Evolutionary conservation across 257 asterid genomes (phyloP).

Genomic region (Asclepias syriaca): DNA sequence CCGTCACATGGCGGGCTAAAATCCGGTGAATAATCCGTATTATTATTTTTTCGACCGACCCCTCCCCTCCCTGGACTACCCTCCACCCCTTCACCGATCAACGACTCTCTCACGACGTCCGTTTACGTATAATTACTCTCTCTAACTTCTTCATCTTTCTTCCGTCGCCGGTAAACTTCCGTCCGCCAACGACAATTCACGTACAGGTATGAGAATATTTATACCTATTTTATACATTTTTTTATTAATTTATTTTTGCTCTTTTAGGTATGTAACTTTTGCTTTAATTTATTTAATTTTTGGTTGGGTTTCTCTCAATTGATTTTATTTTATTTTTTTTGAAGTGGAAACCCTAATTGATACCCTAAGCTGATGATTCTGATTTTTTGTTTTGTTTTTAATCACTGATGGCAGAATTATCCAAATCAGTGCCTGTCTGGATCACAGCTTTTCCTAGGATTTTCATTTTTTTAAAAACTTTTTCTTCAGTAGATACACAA

Average conservation of each 20-base stretch:
- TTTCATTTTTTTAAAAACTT: constrained; percentile 8
- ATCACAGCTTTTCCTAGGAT: constrained; percentile 46
- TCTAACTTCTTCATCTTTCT: constrained; percentile 9
- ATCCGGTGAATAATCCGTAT: constrained; percentile 30
- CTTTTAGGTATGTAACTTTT: constrained; percentile 11
- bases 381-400: constrained; percentile 21
- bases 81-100: constrained; percentile 36
- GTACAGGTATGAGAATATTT: constrained; percentile 9
- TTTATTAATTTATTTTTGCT: constrained; percentile 8
- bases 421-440: constrained; percentile 40
- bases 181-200: constrained; percentile 8
- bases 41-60: constrained; percentile 50
- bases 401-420: constrained; percentile 40
- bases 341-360: constrained; percentile 63
- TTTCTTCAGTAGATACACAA: constrained; percentile 15
- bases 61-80: constrained; percentile 24
- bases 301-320: neutral
- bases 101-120: constrained; percentile 29
- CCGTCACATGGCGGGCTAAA: constrained; percentile 19
- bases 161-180: constrained; percentile 6
- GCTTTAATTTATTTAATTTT: neutral
- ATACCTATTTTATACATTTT: neutral
- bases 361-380: constrained; percentile 42
- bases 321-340: neutral
- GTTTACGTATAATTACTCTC: constrained; percentile 18